Base-by-base conservation (phyloP, 2,329 filamentous ascomycete genomes). In the Botrytis elliptica region DNA sequence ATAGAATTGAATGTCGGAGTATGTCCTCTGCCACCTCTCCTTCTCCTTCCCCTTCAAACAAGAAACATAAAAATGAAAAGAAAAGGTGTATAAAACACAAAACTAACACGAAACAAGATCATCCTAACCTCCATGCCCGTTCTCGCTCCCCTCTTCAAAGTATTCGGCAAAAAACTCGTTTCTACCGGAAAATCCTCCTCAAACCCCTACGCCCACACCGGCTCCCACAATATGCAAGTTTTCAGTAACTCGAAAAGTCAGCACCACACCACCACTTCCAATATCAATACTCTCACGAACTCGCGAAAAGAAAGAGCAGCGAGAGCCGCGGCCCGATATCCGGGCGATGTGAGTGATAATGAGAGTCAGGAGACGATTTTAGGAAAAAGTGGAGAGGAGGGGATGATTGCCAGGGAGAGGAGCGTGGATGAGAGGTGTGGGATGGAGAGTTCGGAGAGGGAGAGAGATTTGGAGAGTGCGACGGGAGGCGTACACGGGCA, bases 111-210 rank as follows among this genome's bases (percentile, higher is more conserved):
- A n/a, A 59, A 33, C 7, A 40, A 76, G 75, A 76, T 76, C 16
- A 72, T 75, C 20, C 71, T 76, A 52, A 76, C 75, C 16, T 76
- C 71, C 62, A 66, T 76, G 29, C 75, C 75, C 4, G 67, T 74
- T 33, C 71, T 76, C 18, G 70, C 75, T 1, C 75, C 75, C 1
- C 73, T 76, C 33, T 75, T 75, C 36, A 71, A 65, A 55, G 44
- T 65, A 25, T 71, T 71, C 25, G 33, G 69, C 12, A 44, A 65
- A 16, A 71, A 71, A 29, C 40, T 65, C 25, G 36, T 16, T 8
- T 71, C 59, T 4, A 52, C 33, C 6, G 69, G 42, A 18, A 63
- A 52, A 20, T 22, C 29, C 5, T 44, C 36, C n/a, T 36, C 29
- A 18, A 55, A 71, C 64, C 59, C 42, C 4, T 68, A 57, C n/a